These are phyloP conservation scores for Vavraia culicis DNA, from an alignment of 371 early-diverging fungal genomes.

Conservation along the genomic window DNA sequence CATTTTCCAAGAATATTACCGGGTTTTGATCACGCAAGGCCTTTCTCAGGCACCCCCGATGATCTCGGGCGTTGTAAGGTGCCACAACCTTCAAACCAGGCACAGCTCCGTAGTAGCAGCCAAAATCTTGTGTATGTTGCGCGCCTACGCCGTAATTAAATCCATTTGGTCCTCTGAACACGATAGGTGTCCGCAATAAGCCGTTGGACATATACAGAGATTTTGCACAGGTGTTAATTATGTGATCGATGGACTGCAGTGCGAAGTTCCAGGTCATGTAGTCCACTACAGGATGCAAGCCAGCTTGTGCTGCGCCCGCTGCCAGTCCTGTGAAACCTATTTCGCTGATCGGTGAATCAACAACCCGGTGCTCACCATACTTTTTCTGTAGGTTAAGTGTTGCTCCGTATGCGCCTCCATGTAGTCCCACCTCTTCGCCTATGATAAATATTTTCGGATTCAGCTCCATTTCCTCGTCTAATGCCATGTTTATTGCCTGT, in stretches of 20 bases:
- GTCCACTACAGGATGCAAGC: conserved; percentile 88
- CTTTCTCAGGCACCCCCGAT: conserved; percentile 78
- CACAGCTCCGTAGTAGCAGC: conserved; percentile 86
- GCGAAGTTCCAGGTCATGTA: conserved; percentile 99
- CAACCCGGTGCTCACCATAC: conserved; percentile 77
- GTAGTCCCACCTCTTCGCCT: conserved; percentile 89
- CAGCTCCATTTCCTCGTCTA: conserved; percentile 79
- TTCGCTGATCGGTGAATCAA: conserved; percentile 97
- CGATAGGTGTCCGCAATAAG: conserved; percentile 63
- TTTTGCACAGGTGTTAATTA: conserved; percentile 95
- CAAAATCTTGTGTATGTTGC: conserved; percentile 95
- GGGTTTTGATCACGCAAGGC: conserved; percentile 95
- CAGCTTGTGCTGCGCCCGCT: conserved; percentile 75
- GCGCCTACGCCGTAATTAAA: conserved; percentile 90
- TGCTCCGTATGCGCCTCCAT: conserved; percentile 96
- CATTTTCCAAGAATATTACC: conserved; percentile 86
- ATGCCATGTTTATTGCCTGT: conserved; percentile 75
- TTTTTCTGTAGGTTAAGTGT: conserved; percentile 85
- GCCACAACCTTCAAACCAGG: conserved; percentile 92
- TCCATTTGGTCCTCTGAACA: conserved; percentile 97
- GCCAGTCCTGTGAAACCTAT: conserved; percentile 94
- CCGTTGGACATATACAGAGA: conserved; percentile 93
- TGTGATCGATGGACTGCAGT: conserved; percentile 97
- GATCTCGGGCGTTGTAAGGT: conserved; percentile 85
- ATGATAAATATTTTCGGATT: conserved; percentile 73